These are phyloP conservation scores for Aspergillus vadensis DNA, from an alignment of 2,329 filamentous ascomycete species.

Conservation along the genomic window DNA sequence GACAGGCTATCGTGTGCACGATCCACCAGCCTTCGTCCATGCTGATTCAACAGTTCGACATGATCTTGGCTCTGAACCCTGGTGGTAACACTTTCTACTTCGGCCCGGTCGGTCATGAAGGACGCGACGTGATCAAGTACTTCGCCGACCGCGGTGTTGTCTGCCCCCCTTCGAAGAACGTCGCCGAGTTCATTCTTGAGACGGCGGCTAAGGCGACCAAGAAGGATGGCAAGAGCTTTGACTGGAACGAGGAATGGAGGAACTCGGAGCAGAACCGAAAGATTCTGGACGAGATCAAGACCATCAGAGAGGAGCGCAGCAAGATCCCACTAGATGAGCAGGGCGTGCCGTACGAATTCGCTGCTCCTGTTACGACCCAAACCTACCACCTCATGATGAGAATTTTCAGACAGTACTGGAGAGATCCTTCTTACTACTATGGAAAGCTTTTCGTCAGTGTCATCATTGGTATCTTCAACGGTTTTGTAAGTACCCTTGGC, in stretches of 20 bases:
- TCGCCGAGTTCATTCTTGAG: constrained; percentile 68
- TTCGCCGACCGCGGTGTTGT: constrained; percentile 66
- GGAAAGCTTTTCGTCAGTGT: constrained; percentile 73
- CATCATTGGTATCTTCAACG: constrained; percentile 74
- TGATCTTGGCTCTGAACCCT: constrained; percentile 69
- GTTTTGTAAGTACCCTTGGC: constrained; percentile 51
- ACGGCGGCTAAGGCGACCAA: constrained; percentile 62
- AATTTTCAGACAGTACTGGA: constrained; percentile 73
- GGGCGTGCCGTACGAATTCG: constrained; percentile 59
- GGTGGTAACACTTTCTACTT: constrained; percentile 75
- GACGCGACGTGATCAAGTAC: constrained; percentile 66
- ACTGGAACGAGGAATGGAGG: constrained; percentile 77
- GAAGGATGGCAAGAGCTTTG: constrained; percentile 57
- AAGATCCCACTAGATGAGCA: constrained; percentile 49
- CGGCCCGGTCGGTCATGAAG: constrained; percentile 69
- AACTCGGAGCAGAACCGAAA: constrained; percentile 62
- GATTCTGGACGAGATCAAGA: constrained; percentile 66
- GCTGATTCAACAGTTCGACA: constrained; percentile 72
- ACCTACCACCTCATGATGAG: constrained; percentile 68
- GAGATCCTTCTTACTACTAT: constrained; percentile 74
- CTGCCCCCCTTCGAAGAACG: constrained; percentile 67
- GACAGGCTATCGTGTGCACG: constrained; percentile 72
- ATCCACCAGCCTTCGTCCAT: constrained; percentile 73
- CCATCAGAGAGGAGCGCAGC: constrained; percentile 61
- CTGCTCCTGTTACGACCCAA: constrained; percentile 65